Evolutionary conservation across 202 grass and related monocot species (phyloP).

Genomic region (Setaria italica): DNA sequence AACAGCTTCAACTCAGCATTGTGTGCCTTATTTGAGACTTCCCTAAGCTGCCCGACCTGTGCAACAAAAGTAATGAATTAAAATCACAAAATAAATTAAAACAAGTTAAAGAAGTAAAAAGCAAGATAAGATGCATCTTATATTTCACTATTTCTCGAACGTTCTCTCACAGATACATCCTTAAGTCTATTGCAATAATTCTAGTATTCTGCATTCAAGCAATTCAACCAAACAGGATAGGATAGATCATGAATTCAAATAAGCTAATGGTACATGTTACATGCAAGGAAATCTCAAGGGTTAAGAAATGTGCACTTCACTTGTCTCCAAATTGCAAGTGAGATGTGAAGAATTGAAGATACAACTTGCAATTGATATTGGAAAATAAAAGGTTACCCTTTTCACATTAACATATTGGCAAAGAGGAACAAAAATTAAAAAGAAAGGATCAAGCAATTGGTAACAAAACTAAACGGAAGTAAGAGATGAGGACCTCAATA

Average conservation of each 20-base stretch:
- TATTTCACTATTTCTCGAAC: slow-evolving; percentile 1
- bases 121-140: slow-evolving; percentile 3
- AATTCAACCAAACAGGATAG: background rate
- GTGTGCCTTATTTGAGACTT: slow-evolving; percentile 94
- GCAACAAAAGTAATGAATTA: slow-evolving; percentile 40
- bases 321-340: slow-evolving; percentile 6
- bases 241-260: slow-evolving; percentile 37
- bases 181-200: slow-evolving; percentile 2
- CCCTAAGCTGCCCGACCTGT: slow-evolving; percentile 87
- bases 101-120: slow-evolving; percentile 1
- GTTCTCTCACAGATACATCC: background rate
- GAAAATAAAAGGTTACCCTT: background rate
- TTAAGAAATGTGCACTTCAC: slow-evolving; percentile 14
- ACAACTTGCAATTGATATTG: background rate
- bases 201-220: slow-evolving; percentile 17
- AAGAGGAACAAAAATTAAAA: slow-evolving; percentile 4
- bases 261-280: slow-evolving; percentile 15
- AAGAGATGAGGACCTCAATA: background rate
- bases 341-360: background rate
- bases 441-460: slow-evolving; percentile 31
- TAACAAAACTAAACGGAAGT: background rate
- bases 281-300: slow-evolving; percentile 17
- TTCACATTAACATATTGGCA: background rate
- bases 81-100: slow-evolving; percentile 31
- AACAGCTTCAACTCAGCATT: slow-evolving; percentile 94